These are phyloP conservation scores for Nicotiana attenuata DNA, from an alignment of 257 asterid species.

Conservation along the genomic window DNA sequence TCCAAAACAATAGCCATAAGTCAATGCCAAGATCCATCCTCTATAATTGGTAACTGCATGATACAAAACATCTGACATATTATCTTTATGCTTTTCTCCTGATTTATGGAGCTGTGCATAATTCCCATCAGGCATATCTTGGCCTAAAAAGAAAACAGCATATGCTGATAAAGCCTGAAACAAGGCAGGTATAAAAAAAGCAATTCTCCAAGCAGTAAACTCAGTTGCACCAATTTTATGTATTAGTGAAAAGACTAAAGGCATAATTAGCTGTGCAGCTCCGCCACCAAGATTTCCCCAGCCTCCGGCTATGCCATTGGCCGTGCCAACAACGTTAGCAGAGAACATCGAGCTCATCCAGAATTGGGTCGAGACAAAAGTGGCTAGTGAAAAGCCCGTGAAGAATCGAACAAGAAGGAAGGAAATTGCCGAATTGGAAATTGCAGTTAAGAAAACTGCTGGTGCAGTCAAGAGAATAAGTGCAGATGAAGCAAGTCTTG, in stretches of 20 bases:
- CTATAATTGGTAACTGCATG: slow-evolving; percentile 55
- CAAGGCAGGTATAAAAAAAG: slow-evolving; percentile 69
- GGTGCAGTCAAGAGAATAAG: slow-evolving; percentile 68
- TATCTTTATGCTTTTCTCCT: slow-evolving; percentile 67
- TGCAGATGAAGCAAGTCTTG: slow-evolving; percentile 67
- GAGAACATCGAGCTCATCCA: slow-evolving; percentile 93
- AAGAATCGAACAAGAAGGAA: slow-evolving; percentile 68
- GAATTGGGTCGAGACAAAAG: slow-evolving; percentile 83
- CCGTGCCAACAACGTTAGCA: slow-evolving; percentile 59
- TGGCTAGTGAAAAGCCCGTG: slow-evolving; percentile 71
- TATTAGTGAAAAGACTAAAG: slow-evolving; percentile 46
- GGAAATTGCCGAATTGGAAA: slow-evolving; percentile 30
- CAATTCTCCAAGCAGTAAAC: slow-evolving; percentile 79
- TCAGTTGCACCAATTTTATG: slow-evolving; percentile 36
- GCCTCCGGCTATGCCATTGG: slow-evolving; percentile 79
- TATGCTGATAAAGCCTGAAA: slow-evolving; percentile 65
- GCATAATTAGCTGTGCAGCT: slow-evolving; percentile 85
- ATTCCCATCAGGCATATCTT: slow-evolving; percentile 82
- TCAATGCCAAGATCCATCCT: slow-evolving; percentile 73
- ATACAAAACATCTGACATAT: slow-evolving; percentile 28
- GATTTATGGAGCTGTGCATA: slow-evolving; percentile 50
- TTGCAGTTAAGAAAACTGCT: slow-evolving; percentile 54
- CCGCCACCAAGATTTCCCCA: slow-evolving; percentile 99
- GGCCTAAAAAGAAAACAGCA: slow-evolving; percentile 63
- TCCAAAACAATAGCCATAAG: slow-evolving; percentile 85